Evolutionary conservation across 371 early-diverging fungal species (phyloP), one percentile per base, ranked within the genome.

Genomic region (Lichtheimia ramosa): DNA sequence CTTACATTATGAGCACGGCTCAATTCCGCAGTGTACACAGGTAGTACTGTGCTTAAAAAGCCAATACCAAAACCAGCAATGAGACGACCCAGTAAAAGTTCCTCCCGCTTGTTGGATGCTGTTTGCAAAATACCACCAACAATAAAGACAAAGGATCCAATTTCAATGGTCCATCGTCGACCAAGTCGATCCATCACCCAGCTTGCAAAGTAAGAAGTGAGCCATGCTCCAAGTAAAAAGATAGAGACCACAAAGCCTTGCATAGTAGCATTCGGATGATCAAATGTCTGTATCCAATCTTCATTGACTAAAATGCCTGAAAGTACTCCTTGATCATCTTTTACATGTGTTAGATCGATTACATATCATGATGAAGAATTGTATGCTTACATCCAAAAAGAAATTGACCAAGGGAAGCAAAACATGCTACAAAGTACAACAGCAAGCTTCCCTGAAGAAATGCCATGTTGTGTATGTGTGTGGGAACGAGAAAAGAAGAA

Each of bases 1-100:
- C 58, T 67, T 69, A 74, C 74, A 40, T 74, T 74, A 20, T 74
- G 74, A 16, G 74, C 74, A 49, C 65, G 75, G 66, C 69, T 76
- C 57, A 83, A 52, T 59, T 83, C 83, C 5, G 79, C 76, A 16
- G 75, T 75, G 34, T 80, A 80, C 13, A 81, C 74, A 3, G 83
- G 83, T 6, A 76, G 54, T 5, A 79, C 70, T 1, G 80, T 80
- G 50, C 73, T 68, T 5, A 76, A 58, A 25, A 77, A 73, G 23
- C 72, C 78, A 54, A 83, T 80, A 20, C 83, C 83, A 57, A 76
- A 77, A 34, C 83, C 83, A 54, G 73, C 63, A 46, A 82, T 58
- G 20, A 80, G 54, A 12, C 83, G 67, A 27, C 83, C 83, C 41
- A 75, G 18, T 21, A 73, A 48, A 48, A 82, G 16, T 51, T 64